Conservation (phyloP, 1,284 basidiomycete species). For the Cutaneotrichosporon sp. region DNA sequence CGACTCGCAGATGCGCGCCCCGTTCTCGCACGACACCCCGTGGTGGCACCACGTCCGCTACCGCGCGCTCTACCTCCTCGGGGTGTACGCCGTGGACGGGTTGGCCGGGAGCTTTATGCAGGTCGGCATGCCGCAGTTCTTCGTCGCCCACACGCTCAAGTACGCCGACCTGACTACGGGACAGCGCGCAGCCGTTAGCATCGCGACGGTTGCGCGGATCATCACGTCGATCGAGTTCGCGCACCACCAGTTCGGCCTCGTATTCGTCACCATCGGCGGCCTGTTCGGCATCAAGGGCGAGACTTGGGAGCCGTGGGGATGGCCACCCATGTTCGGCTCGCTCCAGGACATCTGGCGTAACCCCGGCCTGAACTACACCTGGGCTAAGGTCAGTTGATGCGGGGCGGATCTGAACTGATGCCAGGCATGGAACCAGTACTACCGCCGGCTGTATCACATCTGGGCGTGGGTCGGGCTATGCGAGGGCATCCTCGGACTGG, state of each 20-base stretch:
- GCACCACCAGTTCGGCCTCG: conserved; percentile 18
- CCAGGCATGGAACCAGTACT: conserved; percentile 48
- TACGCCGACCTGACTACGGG: conserved; percentile 27
- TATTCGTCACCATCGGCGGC: conserved; percentile 35
- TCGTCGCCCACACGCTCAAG: conserved; percentile 27
- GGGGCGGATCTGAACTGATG: conserved; percentile 6
- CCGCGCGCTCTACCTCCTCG: conserved; percentile 16
- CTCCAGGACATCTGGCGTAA: conserved; percentile 34
- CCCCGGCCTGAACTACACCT: conserved; percentile 43
- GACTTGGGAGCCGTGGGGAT: conserved; percentile 46
- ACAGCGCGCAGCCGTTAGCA: conserved; percentile 32
- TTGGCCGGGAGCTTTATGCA: conserved; percentile 33
- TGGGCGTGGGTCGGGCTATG: conserved; percentile 45
- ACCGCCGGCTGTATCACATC: conserved; percentile 38
- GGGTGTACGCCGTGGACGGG: conserved; percentile 27
- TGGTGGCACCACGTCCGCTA: conserved; percentile 25
- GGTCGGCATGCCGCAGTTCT: conserved; percentile 26
- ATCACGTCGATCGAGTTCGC: conserved; percentile 29
- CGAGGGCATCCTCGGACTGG: conserved; percentile 43
- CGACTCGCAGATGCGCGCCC: conserved; percentile 24
- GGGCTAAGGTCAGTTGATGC: conserved; percentile 39
- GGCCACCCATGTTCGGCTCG: conserved; percentile 44
- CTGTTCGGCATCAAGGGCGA: conserved; percentile 37
- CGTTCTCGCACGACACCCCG: conserved; percentile 32
- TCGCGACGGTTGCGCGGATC: conserved; percentile 32